Conservation (phyloP, 2,329 filamentous ascomycete species). For the Fusarium nodosum region DNA sequence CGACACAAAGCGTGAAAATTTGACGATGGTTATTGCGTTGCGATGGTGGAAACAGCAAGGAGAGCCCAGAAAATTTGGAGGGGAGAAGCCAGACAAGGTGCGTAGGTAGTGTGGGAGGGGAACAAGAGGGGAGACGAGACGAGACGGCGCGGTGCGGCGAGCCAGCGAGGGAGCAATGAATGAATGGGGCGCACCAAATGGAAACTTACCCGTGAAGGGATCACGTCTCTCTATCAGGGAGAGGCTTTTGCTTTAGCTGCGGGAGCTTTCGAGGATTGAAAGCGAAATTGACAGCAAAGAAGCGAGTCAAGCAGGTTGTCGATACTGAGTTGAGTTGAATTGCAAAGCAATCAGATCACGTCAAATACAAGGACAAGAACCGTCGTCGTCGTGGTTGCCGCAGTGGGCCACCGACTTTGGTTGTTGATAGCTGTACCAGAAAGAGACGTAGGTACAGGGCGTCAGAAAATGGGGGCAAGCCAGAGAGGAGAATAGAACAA, state of each 20-base stretch:
- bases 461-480: constrained; percentile 43
- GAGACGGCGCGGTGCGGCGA: constrained; percentile 29
- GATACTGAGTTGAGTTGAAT: constrained; percentile 34
- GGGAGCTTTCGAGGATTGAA: constrained; percentile 35
- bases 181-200: constrained; percentile 35
- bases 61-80: constrained; percentile 39
- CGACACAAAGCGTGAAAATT: constrained; percentile 30
- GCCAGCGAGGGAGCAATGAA: constrained; percentile 27
- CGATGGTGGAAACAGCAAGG: constrained; percentile 36
- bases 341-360: constrained; percentile 43
- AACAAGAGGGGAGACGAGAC: constrained; percentile 39
- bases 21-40: constrained; percentile 28
- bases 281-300: constrained; percentile 23
- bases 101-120: constrained; percentile 32
- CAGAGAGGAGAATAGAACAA: constrained; percentile 32
- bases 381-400: constrained; percentile 54
- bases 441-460: constrained; percentile 47
- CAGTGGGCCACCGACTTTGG: constrained; percentile 51
- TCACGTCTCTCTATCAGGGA: constrained; percentile 53
- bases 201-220: constrained; percentile 58
- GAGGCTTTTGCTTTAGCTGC: constrained; percentile 31
- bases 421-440: constrained; percentile 48
- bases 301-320: constrained; percentile 32
- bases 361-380: constrained; percentile 35
- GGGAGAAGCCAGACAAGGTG: constrained; percentile 36